phyloP scores from a whole-genome alignment of 176 grass and related monocot species.

The Bothriochloa decipiens region DNA sequence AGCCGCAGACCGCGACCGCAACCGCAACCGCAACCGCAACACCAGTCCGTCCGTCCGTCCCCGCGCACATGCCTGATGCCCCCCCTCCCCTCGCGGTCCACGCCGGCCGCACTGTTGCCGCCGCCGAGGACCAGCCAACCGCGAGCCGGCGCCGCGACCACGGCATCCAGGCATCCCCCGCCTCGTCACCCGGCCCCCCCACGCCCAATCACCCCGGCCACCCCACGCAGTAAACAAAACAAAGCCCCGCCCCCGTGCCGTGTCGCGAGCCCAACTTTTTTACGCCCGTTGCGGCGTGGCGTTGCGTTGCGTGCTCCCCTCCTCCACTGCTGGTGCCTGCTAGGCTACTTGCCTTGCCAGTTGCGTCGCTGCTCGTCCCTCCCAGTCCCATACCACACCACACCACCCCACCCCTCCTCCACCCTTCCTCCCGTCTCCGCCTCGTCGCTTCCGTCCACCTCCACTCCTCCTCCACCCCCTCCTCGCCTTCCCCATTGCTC shows the following conservation, averaged over 20 bases:
- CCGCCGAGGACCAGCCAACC: not conserved
- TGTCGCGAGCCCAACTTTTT: not conserved
- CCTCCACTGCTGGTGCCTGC: not conserved
- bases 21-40: too few species aligned
- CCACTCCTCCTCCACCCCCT: not conserved
- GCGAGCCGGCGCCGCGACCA: not conserved
- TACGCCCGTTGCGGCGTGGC: not conserved
- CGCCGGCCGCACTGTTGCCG: not conserved
- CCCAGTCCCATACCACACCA: not conserved
- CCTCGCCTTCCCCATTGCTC: not conserved
- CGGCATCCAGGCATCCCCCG: not conserved
- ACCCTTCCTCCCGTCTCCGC: not conserved
- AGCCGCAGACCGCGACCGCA: not conserved
- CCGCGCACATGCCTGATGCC: not conserved
- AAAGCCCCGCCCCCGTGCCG: not conserved
- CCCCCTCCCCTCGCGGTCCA: not conserved
- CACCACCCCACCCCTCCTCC: not conserved
- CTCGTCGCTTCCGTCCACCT: not conserved
- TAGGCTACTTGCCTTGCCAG: conserved; percentile 1
- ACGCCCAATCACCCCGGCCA: conserved; percentile 1
- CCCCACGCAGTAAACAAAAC: not conserved
- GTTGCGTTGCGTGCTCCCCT: conserved; percentile 10
- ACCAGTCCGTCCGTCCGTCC: not conserved
- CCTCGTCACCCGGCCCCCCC: not conserved
- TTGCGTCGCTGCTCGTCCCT: not conserved